Conservation (phyloP, 257 asterid genomes). For the Solanum chiquidenum region DNA sequence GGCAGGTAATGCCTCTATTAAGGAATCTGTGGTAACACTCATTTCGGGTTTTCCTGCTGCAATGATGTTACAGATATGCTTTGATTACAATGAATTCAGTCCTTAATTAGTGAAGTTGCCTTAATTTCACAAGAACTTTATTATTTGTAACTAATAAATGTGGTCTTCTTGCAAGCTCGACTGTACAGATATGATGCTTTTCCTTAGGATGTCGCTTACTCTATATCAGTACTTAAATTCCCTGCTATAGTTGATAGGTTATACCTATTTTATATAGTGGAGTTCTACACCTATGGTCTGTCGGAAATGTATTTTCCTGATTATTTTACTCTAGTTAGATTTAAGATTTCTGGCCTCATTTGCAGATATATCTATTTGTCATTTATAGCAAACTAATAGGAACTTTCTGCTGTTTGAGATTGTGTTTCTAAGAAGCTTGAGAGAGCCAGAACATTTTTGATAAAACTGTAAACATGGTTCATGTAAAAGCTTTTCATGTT, state of each 20-base stretch:
- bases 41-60: neutral
- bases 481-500: neutral
- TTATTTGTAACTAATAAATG: neutral
- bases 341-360: neutral
- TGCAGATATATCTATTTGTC: neutral
- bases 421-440: neutral
- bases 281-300: neutral
- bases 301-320: neutral
- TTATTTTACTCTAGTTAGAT: neutral
- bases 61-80: neutral
- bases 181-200: neutral
- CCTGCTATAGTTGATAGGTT: neutral
- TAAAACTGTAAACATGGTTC: neutral
- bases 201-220: neutral
- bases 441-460: neutral
- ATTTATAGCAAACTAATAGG: neutral
- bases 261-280: neutral
- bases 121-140: neutral
- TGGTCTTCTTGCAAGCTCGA: neutral
- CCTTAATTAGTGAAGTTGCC: neutral
- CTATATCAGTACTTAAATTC: neutral
- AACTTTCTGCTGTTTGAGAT: neutral
- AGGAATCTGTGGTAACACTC: neutral
- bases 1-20: slow-evolving; percentile 16
- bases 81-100: neutral